These are phyloP conservation scores for Tephrocybe sp. DNA, from an alignment of 768 basidiomycete genomes.

Conservation along the genomic window DNA sequence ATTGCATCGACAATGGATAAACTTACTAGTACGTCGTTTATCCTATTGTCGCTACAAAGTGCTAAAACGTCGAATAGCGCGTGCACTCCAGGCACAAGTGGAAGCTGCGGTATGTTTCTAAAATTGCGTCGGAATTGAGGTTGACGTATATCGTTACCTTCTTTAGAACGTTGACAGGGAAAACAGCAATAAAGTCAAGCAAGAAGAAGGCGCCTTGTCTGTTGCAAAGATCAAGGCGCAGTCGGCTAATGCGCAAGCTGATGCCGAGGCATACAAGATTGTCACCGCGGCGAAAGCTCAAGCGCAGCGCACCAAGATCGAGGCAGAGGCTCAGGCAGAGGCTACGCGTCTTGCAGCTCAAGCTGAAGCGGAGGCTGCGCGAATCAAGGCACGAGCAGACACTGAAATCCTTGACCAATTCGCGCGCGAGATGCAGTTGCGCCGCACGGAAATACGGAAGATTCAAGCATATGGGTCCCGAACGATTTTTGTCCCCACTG, in stretches of 20 bases:
- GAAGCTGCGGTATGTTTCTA: constrained; percentile 66
- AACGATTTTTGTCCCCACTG: constrained; percentile 69
- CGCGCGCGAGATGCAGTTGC: constrained; percentile 74
- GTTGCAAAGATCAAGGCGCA: constrained; percentile 79
- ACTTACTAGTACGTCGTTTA: constrained; percentile 44
- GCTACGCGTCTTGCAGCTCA: constrained; percentile 73
- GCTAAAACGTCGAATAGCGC: constrained; percentile 35
- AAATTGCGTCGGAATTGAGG: not conserved
- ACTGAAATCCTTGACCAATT: constrained; percentile 57
- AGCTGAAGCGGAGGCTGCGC: constrained; percentile 69
- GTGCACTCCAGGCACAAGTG: constrained; percentile 83
- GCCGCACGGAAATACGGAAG: constrained; percentile 61
- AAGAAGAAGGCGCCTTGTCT: constrained; percentile 74
- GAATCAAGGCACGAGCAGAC: constrained; percentile 64
- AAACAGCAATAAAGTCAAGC: constrained; percentile 85
- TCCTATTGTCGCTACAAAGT: not conserved
- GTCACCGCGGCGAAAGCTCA: constrained; percentile 74
- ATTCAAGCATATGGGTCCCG: constrained; percentile 65
- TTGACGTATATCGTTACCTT: not conserved
- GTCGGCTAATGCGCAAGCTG: constrained; percentile 60
- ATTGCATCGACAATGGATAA: constrained; percentile 85
- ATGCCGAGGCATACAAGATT: constrained; percentile 71
- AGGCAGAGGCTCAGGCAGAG: constrained; percentile 75
- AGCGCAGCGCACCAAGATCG: constrained; percentile 67
- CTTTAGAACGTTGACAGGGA: constrained; percentile 78